These are phyloP conservation scores for Beta corolliflora DNA, from an alignment of 179 eudicot genomes.

Conservation along the genomic window DNA sequence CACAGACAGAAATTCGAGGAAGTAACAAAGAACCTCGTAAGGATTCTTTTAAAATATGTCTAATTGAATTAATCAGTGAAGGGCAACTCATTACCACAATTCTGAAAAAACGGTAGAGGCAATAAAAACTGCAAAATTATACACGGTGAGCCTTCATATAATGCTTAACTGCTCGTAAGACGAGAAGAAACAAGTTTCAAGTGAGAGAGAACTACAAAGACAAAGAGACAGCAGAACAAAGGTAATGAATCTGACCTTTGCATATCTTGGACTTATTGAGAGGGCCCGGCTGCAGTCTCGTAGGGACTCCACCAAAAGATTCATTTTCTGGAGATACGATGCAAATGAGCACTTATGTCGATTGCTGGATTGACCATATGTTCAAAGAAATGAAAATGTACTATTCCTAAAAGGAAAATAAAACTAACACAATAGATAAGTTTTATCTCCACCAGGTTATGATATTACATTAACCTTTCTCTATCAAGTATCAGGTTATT, in stretches of 20 bases:
- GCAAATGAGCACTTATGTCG: background rate
- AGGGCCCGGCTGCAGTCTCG: slow-evolving; percentile 84
- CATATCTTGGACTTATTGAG: slow-evolving; percentile 51
- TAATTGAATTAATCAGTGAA: background rate
- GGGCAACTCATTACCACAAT: background rate
- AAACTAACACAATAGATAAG: background rate
- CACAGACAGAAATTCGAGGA: background rate
- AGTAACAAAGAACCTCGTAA: background rate
- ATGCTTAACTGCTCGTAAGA: background rate
- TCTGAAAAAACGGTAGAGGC: slow-evolving; percentile 5
- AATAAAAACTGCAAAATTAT: background rate
- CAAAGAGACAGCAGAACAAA: slow-evolving; percentile 5
- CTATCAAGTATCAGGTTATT: background rate
- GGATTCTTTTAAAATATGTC: background rate
- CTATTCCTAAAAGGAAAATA: background rate
- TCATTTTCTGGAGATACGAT: slow-evolving; percentile 60
- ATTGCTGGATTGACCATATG: background rate
- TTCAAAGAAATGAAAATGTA: background rate
- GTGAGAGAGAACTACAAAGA: background rate
- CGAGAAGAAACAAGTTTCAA: background rate
- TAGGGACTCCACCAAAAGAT: slow-evolving; percentile 60
- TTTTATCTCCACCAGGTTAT: background rate
- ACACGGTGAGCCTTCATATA: background rate
- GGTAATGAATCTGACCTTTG: slow-evolving; percentile 52
- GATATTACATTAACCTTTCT: slow-evolving; percentile 10